Conservation (phyloP, 1,139 yeast species). For the Dujonia santamariae region DNA sequence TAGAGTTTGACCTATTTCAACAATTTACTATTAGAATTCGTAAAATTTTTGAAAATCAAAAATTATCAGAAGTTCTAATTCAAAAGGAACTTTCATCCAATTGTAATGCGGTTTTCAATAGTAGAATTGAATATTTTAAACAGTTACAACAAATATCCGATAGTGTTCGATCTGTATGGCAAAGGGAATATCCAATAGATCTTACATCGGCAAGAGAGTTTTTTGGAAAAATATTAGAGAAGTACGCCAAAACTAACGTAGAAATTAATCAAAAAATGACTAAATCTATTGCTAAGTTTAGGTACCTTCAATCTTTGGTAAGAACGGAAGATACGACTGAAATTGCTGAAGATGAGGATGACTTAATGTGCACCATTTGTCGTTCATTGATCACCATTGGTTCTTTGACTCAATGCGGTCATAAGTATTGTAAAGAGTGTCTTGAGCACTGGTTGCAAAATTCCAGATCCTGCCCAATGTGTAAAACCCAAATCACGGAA, state of each 20-base stretch:
- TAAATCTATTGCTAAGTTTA: slow-evolving; percentile 49
- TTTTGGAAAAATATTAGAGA: not conserved
- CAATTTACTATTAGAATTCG: slow-evolving; percentile 23
- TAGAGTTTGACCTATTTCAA: slow-evolving; percentile 21
- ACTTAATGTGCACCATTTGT: slow-evolving; percentile 72
- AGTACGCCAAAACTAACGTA: not conserved
- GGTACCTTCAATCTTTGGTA: slow-evolving; percentile 57
- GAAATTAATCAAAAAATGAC: slow-evolving; percentile 21
- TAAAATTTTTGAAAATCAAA: slow-evolving; percentile 40
- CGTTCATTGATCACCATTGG: slow-evolving; percentile 68
- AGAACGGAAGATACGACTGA: slow-evolving; percentile 13
- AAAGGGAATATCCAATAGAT: slow-evolving; percentile 16
- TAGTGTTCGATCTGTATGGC: slow-evolving; percentile 46
- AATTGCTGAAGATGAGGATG: slow-evolving; percentile 27
- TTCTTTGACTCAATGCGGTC: slow-evolving; percentile 84
- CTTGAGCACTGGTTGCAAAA: slow-evolving; percentile 64
- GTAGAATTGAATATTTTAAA: slow-evolving; percentile 75
- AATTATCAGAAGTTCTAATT: slow-evolving; percentile 31
- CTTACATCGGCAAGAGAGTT: not conserved
- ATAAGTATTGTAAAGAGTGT: slow-evolving; percentile 80
- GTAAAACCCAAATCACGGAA: slow-evolving; percentile 49
- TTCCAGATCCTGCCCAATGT: slow-evolving; percentile 69
- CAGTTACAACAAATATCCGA: slow-evolving; percentile 87
- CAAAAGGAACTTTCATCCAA: slow-evolving; percentile 49
- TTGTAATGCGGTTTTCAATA: slow-evolving; percentile 68